Conservation (phyloP, 805 yeast species). For the Cyberlindnera maclurae region DNA sequence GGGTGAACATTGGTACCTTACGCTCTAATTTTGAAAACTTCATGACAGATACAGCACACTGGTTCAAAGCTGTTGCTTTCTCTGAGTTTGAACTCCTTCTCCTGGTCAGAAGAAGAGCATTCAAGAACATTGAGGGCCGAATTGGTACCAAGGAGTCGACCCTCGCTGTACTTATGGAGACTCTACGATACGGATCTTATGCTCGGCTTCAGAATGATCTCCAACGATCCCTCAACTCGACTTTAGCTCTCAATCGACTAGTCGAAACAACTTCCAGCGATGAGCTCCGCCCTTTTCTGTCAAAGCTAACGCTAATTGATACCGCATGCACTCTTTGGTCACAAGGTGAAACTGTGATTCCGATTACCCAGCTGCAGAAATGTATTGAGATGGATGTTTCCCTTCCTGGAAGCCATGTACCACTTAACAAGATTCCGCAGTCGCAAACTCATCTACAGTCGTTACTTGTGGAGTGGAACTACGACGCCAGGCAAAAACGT, state of each 20-base stretch:
- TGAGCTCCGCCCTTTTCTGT: neutral
- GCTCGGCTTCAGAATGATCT: slow-evolving; percentile 31
- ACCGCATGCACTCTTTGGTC: slow-evolving; percentile 61
- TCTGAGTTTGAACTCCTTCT: slow-evolving; percentile 36
- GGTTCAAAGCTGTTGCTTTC: slow-evolving; percentile 34
- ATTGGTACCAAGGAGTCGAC: slow-evolving; percentile 11
- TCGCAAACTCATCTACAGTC: slow-evolving; percentile 28
- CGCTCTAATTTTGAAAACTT: slow-evolving; percentile 3
- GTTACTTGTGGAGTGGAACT: slow-evolving; percentile 58
- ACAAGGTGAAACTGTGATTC: slow-evolving; percentile 48
- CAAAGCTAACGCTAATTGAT: slow-evolving; percentile 28
- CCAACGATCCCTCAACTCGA: slow-evolving; percentile 47
- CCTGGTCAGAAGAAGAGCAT: slow-evolving; percentile 33
- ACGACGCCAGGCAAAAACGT: slow-evolving; percentile 62
- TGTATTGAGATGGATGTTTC: slow-evolving; percentile 6
- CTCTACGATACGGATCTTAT: slow-evolving; percentile 34
- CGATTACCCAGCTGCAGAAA: slow-evolving; percentile 48
- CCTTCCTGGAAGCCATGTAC: slow-evolving; percentile 6
- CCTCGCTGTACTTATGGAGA: slow-evolving; percentile 29
- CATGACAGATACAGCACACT: slow-evolving; percentile 16
- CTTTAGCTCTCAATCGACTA: slow-evolving; percentile 37
- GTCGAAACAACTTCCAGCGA: slow-evolving; percentile 15
- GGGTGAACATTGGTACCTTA: neutral
- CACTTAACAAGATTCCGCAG: slow-evolving; percentile 8
- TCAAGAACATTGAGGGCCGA: slow-evolving; percentile 6